Evolutionary conservation across 768 basidiomycete species (phyloP).

Genomic region (Podaxis sp.): DNA sequence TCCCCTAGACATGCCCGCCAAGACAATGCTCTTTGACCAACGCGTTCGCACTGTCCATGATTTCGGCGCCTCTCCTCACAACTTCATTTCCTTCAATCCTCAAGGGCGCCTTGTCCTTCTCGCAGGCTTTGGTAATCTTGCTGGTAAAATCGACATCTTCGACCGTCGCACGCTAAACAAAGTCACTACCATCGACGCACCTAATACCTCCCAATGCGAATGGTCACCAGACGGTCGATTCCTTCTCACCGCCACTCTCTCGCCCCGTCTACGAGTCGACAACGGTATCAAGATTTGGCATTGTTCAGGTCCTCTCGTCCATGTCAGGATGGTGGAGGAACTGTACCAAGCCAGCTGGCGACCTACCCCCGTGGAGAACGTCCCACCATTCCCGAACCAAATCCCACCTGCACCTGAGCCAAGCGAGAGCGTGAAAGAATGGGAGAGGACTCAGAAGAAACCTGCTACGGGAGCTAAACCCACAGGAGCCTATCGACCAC

Average conservation of each 20-base stretch:
- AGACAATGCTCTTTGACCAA: slow-evolving; percentile 87
- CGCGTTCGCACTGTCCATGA: slow-evolving; percentile 86
- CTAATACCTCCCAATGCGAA: slow-evolving; percentile 91
- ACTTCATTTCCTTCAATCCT: slow-evolving; percentile 93
- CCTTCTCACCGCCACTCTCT: slow-evolving; percentile 93
- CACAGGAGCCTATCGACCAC: slow-evolving; percentile 89
- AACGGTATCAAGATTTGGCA: slow-evolving; percentile 98
- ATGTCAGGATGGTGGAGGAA: slow-evolving; percentile 79
- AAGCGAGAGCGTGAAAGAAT: slow-evolving; percentile 47
- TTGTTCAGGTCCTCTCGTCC: slow-evolving; percentile 82
- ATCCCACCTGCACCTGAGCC: slow-evolving; percentile 71
- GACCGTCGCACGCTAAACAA: slow-evolving; percentile 85
- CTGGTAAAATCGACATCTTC: slow-evolving; percentile 89
- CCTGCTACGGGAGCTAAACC: slow-evolving; percentile 52
- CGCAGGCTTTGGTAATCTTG: slow-evolving; percentile 95
- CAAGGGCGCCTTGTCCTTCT: slow-evolving; percentile 85
- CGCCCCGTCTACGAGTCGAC: slow-evolving; percentile 92
- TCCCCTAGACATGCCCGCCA: slow-evolving; percentile 85
- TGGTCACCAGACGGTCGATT: slow-evolving; percentile 95
- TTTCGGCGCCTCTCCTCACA: slow-evolving; percentile 85
- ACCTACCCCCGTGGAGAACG: slow-evolving; percentile 62
- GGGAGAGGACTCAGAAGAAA: slow-evolving; percentile 42
- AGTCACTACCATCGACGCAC: slow-evolving; percentile 76
- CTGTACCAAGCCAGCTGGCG: slow-evolving; percentile 88
- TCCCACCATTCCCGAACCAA: slow-evolving; percentile 59